Conservation (phyloP, 2,329 filamentous ascomycete genomes). For the Fusarium duplospermum region DNA sequence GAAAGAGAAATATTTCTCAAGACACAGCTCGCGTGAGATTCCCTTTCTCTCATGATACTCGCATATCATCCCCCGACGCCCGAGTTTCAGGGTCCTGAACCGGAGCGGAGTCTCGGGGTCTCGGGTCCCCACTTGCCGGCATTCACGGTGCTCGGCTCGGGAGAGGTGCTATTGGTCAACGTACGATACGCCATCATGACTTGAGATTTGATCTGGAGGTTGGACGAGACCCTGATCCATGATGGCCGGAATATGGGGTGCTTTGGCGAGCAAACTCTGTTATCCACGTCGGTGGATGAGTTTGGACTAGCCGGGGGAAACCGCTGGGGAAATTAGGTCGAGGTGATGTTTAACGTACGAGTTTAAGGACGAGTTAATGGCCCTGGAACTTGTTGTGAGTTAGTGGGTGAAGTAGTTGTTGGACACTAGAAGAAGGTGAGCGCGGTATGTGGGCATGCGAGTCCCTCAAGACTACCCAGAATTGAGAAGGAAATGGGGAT, state of each 20-base stretch:
- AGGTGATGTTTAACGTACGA: neutral
- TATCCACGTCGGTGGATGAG: neutral
- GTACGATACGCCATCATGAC: neutral
- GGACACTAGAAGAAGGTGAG: neutral
- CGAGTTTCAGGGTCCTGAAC: slow-evolving; percentile 20
- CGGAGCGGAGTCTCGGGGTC: slow-evolving; percentile 18
- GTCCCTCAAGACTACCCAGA: neutral
- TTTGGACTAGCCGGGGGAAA: neutral
- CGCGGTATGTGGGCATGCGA: neutral
- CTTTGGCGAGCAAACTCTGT: neutral
- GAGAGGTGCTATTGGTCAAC: slow-evolving; percentile 12
- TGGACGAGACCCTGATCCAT: neutral
- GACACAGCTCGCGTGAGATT: neutral
- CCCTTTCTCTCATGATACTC: neutral
- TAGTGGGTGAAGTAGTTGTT: neutral
- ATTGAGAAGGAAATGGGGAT: neutral
- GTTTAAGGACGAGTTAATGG: neutral
- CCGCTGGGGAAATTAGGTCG: neutral
- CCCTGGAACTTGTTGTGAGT: neutral
- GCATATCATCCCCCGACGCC: slow-evolving; percentile 15
- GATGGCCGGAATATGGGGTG: neutral
- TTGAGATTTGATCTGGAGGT: neutral
- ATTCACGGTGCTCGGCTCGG: slow-evolving; percentile 23
- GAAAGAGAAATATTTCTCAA: neutral
- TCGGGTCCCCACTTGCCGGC: slow-evolving; percentile 12